A percentile compares a stretch with the other conserved stretches of the same genome.
Evolutionary conservation across 163 green algal species (phyloP).

Genomic region (Chloromonas sp.): DNA sequence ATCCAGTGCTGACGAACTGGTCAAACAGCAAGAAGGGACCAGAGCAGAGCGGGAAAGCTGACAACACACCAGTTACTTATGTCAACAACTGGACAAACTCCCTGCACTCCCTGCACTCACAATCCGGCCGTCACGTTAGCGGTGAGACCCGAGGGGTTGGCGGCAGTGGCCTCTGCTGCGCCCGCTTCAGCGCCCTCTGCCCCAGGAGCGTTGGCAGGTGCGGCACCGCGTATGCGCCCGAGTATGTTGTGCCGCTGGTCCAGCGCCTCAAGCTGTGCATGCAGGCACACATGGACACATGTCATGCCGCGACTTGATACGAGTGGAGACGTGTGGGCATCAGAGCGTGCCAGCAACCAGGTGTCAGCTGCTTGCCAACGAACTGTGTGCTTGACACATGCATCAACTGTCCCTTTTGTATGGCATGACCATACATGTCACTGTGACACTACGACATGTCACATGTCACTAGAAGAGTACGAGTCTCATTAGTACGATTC

Average conservation of each 20-base stretch:
- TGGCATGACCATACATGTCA: too few species aligned
- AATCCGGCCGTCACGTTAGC: not conserved
- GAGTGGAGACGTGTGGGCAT: not conserved
- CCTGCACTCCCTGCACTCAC: not conserved
- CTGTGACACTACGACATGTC: too few species aligned
- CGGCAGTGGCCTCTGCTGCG: not conserved
- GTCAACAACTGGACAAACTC: not conserved
- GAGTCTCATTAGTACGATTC: too few species aligned
- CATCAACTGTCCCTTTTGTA: too few species aligned
- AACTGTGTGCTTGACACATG: not conserved
- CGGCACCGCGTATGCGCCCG: not conserved
- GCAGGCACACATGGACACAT: not conserved
- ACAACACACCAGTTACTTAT: not conserved
- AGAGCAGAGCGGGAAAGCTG: not conserved
- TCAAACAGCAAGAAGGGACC: not conserved
- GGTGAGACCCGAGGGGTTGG: not conserved
- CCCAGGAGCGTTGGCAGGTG: not conserved
- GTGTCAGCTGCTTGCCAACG: not conserved
- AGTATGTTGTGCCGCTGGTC: constrained; percentile 8
- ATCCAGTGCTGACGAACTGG: not conserved
- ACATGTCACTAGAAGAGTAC: too few species aligned
- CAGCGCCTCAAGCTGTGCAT: constrained; percentile 2
- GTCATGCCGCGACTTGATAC: not conserved
- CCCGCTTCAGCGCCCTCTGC: not conserved
- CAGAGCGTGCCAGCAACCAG: not conserved